Evolutionary conservation across 768 basidiomycete species (phyloP), one percentile per base, ranked within the genome.

Genomic region (Macrolepiota fuliginosa): DNA sequence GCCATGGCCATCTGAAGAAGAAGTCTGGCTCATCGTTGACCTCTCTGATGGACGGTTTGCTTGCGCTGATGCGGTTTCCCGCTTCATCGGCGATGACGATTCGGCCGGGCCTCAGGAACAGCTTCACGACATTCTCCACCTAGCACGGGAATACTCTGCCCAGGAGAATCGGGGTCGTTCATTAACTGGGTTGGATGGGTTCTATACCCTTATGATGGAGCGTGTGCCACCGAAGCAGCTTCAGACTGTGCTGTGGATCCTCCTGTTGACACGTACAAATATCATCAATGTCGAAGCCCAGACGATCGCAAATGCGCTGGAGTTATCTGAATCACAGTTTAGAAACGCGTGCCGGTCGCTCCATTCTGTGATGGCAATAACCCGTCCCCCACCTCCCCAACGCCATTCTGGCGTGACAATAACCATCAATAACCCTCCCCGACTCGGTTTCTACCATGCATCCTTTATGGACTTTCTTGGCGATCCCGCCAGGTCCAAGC

Each of bases 1-100:
- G 22, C 42, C 64, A 15, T 64, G 63, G 63, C 61, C 61, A 7
- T 36, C 49, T 9, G 50, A 64, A 45, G 22, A n/a, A 6, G 52
- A 53, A 3, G 12, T 62, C 24, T 10, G 39, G 22, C 42, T n/a
- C 9, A 50, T 62, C n/a, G 50, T 62, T 17, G 40, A 54, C 22
- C 53, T 54, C 19, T 57, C 56, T 1, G 57, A 60, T 3, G 54
- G 59, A 12, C 36, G 35, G 1, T 64, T 52, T 25, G 42, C 52
- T 4, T 62, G 27, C 19, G 55, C 63, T 6, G 10, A 39, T 11
- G 54, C 61, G 4, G 52, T 58, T 6, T 54, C 62, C 12, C 61
- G 37, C 22, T 64, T 56, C 32, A 32, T 64, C 35, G 49, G 45
- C 7, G 57, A 57, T 10, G 49, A 45, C 10, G 42, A 57, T 5